These are phyloP conservation scores for Didymella lethalis DNA, from an alignment of 2,329 filamentous ascomycete species.

Conservation along the genomic window DNA sequence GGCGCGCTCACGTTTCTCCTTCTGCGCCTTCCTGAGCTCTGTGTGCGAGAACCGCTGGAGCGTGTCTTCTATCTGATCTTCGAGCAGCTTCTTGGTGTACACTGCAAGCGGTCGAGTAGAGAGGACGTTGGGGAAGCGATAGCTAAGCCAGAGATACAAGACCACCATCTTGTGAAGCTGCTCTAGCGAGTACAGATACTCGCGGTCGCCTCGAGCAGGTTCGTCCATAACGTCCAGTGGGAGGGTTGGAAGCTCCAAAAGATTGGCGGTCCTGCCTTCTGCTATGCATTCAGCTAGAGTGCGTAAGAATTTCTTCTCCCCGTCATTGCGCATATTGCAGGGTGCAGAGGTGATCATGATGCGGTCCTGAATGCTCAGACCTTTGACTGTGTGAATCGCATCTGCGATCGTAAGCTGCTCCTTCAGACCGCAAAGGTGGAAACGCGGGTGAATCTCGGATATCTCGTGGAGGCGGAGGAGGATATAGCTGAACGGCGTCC, in stretches of 20 bases:
- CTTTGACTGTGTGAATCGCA: conserved; percentile 72
- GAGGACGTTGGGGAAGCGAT: conserved; percentile 84
- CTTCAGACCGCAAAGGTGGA: conserved; percentile 72
- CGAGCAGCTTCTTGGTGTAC: conserved; percentile 79
- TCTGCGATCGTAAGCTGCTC: conserved; percentile 74
- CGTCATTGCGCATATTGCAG: conserved; percentile 61
- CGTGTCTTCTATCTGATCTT: conserved; percentile 74
- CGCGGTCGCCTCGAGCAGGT: conserved; percentile 53
- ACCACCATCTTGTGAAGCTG: conserved; percentile 81
- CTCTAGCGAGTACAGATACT: conserved; percentile 75
- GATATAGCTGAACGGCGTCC: conserved; percentile 84
- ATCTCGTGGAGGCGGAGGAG: conserved; percentile 77
- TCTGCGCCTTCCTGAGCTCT: conserved; percentile 8
- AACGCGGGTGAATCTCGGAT: conserved; percentile 68
- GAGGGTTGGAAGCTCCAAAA: conserved; percentile 75
- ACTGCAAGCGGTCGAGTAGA: conserved; percentile 76
- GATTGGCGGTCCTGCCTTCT: conserved; percentile 68
- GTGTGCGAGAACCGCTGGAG: conserved; percentile 64
- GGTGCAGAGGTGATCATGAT: conserved; percentile 79
- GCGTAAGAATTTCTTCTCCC: conserved; percentile 60
- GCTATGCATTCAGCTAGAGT: conserved; percentile 76
- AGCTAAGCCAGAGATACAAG: conserved; percentile 91
- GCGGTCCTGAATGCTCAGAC: conserved; percentile 75
- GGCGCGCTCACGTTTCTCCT: conserved; percentile 17
- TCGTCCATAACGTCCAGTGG: conserved; percentile 77